These are phyloP conservation scores for Herpetomonas tarakana DNA, from an alignment of 208 protist genomes.

Conservation along the genomic window DNA sequence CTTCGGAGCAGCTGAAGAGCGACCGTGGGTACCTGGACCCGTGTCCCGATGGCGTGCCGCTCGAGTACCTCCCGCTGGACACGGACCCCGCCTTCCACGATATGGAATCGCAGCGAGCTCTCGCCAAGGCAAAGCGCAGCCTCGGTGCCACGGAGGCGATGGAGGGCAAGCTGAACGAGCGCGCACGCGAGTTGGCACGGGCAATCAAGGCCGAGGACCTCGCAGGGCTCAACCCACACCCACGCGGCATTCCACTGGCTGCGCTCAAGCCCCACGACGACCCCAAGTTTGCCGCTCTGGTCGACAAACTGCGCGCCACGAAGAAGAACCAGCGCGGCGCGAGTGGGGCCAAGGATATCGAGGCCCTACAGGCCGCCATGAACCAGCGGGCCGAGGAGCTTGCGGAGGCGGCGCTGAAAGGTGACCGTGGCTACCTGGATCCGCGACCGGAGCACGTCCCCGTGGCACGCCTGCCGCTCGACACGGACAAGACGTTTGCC, in stretches of 20 bases:
- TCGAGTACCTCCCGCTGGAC: conserved; percentile 60
- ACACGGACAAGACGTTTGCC: conserved; percentile 48
- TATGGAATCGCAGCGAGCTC: conserved; percentile 57
- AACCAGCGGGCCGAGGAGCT: conserved; percentile 60
- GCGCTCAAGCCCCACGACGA: conserved; percentile 60
- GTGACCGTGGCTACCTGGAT: conserved; percentile 62
- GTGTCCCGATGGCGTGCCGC: conserved; percentile 53
- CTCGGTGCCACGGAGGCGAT: conserved; percentile 36
- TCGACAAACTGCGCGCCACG: conserved; percentile 46
- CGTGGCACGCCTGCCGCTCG: conserved; percentile 48
- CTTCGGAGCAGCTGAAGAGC: conserved; percentile 39
- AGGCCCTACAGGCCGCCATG: conserved; percentile 48
- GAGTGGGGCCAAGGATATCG: conserved; percentile 13
- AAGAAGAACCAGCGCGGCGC: conserved; percentile 30
- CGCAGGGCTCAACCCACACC: conserved; percentile 31
- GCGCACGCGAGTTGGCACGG: conserved; percentile 53
- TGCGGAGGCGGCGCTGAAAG: conserved; percentile 46
- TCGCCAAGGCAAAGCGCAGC: conserved; percentile 47
- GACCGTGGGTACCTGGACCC: conserved; percentile 64
- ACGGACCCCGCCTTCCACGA: conserved; percentile 47
- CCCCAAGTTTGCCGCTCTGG: conserved; percentile 43
- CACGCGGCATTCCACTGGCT: conserved; percentile 41
- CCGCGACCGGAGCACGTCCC: conserved; percentile 50
- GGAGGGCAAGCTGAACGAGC: conserved; percentile 67
- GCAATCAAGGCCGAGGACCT: conserved; percentile 58